phyloP scores from a whole-genome alignment of 2,329 filamentous ascomycete genomes.

The Colletotrichum incanum region DNA sequence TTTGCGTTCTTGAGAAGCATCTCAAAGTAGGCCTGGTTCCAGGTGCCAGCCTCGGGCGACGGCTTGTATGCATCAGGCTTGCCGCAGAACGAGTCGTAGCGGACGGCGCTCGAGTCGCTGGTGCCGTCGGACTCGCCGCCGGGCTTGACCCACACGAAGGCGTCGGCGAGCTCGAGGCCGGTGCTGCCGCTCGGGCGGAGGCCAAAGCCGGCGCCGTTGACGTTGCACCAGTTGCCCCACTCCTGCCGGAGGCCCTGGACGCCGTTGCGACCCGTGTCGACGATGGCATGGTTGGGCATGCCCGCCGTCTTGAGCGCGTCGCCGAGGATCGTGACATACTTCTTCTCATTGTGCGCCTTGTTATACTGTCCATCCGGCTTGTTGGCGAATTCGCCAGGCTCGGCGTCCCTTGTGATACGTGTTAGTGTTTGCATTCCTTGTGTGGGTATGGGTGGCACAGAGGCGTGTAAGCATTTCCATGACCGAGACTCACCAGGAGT shows the following conservation, averaged over 20 bases:
- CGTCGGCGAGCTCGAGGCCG: constrained; percentile 70
- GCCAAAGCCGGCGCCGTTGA: constrained; percentile 74
- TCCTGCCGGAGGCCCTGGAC: constrained; percentile 59
- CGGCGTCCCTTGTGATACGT: constrained; percentile 46
- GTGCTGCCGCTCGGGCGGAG: constrained; percentile 70
- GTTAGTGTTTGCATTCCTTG: not conserved
- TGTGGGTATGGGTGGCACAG: not conserved
- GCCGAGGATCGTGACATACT: constrained; percentile 59
- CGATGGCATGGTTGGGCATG: constrained; percentile 60
- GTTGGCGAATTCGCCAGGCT: constrained; percentile 57
- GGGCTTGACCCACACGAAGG: constrained; percentile 79
- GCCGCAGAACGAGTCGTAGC: constrained; percentile 58
- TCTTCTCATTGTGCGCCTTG: constrained; percentile 60
- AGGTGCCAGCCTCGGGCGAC: constrained; percentile 67
- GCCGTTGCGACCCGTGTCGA: constrained; percentile 60
- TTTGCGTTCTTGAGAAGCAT: constrained; percentile 47
- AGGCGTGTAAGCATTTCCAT: too few relatives aligned
- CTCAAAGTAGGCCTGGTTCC: constrained; percentile 53
- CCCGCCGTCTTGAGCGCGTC: constrained; percentile 55
- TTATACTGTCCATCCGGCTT: constrained; percentile 60
- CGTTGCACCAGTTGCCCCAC: constrained; percentile 74
- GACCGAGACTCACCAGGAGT: constrained; percentile 50
- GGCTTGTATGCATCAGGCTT: constrained; percentile 61
- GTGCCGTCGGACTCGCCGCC: constrained; percentile 68
- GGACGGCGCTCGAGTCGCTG: constrained; percentile 52